These are phyloP conservation scores for Purpureocillium takamizusanense DNA, from an alignment of 2,329 filamentous ascomycete genomes.

Conservation along the genomic window DNA sequence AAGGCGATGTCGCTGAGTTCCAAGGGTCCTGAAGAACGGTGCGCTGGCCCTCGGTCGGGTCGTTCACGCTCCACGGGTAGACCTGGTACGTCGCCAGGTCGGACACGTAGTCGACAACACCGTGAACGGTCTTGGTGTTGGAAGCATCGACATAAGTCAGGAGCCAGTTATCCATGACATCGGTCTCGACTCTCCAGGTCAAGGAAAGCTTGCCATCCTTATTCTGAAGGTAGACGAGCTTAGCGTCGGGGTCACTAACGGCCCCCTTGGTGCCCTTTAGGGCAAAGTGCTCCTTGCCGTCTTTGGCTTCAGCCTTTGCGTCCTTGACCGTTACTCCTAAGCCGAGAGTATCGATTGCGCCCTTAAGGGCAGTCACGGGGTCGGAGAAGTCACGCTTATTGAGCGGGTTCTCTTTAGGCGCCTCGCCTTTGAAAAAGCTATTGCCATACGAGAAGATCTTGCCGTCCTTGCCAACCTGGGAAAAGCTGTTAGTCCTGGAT, in stretches of 20 bases:
- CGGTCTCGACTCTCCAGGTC: slow-evolving; percentile 50
- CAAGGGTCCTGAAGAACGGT: slow-evolving; percentile 37
- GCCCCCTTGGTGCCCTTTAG: slow-evolving; percentile 41
- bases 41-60: slow-evolving; percentile 41
- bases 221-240: slow-evolving; percentile 45
- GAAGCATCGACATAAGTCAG: slow-evolving; percentile 46
- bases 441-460: slow-evolving; percentile 49
- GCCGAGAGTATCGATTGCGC: slow-evolving; percentile 22
- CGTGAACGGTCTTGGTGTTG: slow-evolving; percentile 36
- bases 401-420: slow-evolving; percentile 23
- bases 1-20: slow-evolving; percentile 34
- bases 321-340: slow-evolving; percentile 19
- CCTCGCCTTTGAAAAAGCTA: slow-evolving; percentile 31
- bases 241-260: slow-evolving; percentile 42
- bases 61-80: slow-evolving; percentile 46
- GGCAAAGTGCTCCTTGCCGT: slow-evolving; percentile 19
- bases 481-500: neutral
- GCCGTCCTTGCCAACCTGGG: slow-evolving; percentile 40
- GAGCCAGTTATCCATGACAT: slow-evolving; percentile 48
- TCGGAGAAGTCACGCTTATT: slow-evolving; percentile 30
- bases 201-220: slow-evolving; percentile 36
- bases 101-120: slow-evolving; percentile 47
- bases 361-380: slow-evolving; percentile 34
- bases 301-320: slow-evolving; percentile 16
- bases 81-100: slow-evolving; percentile 44